phyloP scores from a whole-genome alignment of 108 stramenopile genomes.

The Conticribra guillardii region DNA sequence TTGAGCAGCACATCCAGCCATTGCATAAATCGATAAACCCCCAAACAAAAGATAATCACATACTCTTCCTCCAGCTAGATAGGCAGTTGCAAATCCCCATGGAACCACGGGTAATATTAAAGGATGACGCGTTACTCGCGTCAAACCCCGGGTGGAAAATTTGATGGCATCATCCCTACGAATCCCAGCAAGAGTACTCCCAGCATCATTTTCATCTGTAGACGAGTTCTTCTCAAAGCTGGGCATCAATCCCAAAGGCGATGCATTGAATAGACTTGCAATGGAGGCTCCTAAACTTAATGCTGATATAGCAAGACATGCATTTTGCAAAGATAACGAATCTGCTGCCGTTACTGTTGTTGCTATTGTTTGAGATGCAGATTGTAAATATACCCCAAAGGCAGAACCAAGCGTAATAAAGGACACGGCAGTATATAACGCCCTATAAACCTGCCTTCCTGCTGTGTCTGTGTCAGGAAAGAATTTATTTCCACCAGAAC shows the following conservation, averaged over 20 bases:
- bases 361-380: conserved; percentile 8
- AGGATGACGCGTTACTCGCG: conserved; percentile 63
- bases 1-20: conserved; percentile 60
- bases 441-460: conserved; percentile 63
- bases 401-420: conserved; percentile 56
- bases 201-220: conserved; percentile 8
- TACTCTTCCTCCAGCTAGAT: conserved; percentile 40
- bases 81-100: conserved; percentile 55
- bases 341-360: not conserved
- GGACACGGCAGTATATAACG: conserved; percentile 56
- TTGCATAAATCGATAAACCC: conserved; percentile 50
- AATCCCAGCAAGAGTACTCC: conserved; percentile 12
- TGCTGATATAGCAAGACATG: conserved; percentile 34
- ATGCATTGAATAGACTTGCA: conserved; percentile 63
- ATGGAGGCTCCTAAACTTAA: conserved; percentile 48
- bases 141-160: conserved; percentile 51
- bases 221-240: conserved; percentile 19
- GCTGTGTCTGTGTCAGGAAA: conserved; percentile 59
- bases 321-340: conserved; percentile 8
- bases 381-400: conserved; percentile 49
- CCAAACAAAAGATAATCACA: conserved; percentile 58
- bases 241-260: conserved; percentile 55
- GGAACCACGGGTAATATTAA: conserved; percentile 66
- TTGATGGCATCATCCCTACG: conserved; percentile 52
- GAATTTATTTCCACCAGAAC: conserved; percentile 43